Percentiles rank a stretch among this genome's conserved stretches.
Evolutionary conservation across 805 yeast genomes (phyloP).

Genomic region (Barnettozyma botsteinii): DNA sequence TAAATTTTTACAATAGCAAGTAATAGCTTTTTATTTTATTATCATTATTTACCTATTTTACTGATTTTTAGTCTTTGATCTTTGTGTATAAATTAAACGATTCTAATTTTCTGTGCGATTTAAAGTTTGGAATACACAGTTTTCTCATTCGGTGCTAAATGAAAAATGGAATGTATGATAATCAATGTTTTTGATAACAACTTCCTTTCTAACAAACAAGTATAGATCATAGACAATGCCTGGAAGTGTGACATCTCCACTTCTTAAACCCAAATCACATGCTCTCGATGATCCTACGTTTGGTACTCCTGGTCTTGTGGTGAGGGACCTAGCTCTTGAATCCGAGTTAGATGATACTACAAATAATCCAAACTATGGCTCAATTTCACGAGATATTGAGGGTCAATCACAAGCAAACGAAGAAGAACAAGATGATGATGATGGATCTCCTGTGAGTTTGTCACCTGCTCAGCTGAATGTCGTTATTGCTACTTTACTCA

Average conservation of each 20-base stretch:
- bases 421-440: not conserved
- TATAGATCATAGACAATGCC: not conserved
- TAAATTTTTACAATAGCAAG: not conserved
- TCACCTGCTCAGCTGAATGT: constrained; percentile 7
- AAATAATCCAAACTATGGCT: constrained; percentile 5
- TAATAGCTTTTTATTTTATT: constrained; percentile 1
- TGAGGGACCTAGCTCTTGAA: constrained; percentile 5
- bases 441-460: not conserved
- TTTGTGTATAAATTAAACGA: not conserved
- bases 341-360: constrained; percentile 3
- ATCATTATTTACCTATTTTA: not conserved
- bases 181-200: too few relatives aligned
- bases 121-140: too few relatives aligned
- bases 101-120: too few relatives aligned
- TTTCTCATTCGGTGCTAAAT: not conserved
- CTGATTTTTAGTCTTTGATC: not conserved
- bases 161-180: too few relatives aligned
- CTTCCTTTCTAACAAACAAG: not conserved
- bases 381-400: constrained; percentile 2
- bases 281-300: constrained; percentile 11
- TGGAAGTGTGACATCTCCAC: constrained; percentile 6
- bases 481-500: constrained; percentile 33
- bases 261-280: constrained; percentile 9
- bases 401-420: constrained; percentile 1
- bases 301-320: constrained; percentile 10